Conservation (phyloP, 2,329 filamentous ascomycete species). For the Aureobasidium sp. region DNA sequence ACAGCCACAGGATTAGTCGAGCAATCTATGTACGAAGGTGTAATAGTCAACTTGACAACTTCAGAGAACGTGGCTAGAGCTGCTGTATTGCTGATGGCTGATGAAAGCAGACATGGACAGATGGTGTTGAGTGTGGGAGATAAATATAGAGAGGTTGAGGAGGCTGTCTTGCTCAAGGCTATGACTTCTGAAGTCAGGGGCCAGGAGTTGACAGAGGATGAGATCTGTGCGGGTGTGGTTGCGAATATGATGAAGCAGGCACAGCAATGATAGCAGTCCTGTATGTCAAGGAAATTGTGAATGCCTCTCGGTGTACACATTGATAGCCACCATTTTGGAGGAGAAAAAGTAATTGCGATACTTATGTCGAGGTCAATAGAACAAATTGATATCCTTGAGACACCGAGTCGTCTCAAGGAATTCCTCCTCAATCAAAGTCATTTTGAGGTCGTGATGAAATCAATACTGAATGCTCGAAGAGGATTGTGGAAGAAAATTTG, state of each 20-base stretch:
- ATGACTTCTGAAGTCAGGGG: slow-evolving; percentile 8
- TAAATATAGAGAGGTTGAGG: slow-evolving; percentile 48
- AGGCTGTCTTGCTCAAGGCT: slow-evolving; percentile 1
- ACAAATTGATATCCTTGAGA: too few relatives aligned
- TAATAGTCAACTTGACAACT: slow-evolving; percentile 39
- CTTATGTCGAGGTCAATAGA: too few relatives aligned
- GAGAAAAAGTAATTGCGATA: too few relatives aligned
- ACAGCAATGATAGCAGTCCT: background rate
- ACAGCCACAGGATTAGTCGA: slow-evolving; percentile 46
- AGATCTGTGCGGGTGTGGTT: background rate
- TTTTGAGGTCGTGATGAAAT: too few relatives aligned
- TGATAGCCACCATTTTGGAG: too few relatives aligned
- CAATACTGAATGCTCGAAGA: too few relatives aligned
- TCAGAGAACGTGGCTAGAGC: slow-evolving; percentile 43
- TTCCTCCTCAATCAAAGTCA: too few relatives aligned
- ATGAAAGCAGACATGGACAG: slow-evolving; percentile 43
- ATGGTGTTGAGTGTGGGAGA: slow-evolving; percentile 46
- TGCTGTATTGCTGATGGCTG: slow-evolving; percentile 45
- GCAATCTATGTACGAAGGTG: slow-evolving; percentile 30
- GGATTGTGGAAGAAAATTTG: background rate
- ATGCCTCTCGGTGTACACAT: too few relatives aligned
- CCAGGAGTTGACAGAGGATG: background rate
- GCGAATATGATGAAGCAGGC: background rate
- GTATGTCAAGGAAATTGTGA: too few relatives aligned
- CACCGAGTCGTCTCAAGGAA: too few relatives aligned